Conservation (phyloP, 768 basidiomycete species). For the Russula emetica region DNA sequence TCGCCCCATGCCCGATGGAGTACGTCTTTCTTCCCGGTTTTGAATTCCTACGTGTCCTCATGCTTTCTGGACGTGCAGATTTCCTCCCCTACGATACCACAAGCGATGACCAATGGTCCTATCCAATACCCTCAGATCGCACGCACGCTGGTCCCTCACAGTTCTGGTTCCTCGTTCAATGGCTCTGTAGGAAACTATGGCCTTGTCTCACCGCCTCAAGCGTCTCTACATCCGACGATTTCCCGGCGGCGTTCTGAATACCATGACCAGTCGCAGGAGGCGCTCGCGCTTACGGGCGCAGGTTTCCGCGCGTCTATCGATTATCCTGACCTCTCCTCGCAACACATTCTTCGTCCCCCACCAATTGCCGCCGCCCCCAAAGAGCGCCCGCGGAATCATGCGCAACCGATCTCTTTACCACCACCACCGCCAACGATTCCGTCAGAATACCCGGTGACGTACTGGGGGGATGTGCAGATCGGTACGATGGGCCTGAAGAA, state of each 20-base stretch:
- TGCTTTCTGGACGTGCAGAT: slow-evolving; percentile 29
- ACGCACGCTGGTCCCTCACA: slow-evolving; percentile 39
- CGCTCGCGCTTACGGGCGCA: slow-evolving; percentile 37
- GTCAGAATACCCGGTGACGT: slow-evolving; percentile 76
- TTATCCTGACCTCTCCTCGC: slow-evolving; percentile 70
- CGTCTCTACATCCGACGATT: slow-evolving; percentile 76
- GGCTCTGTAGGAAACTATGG: slow-evolving; percentile 40
- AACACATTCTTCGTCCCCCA: slow-evolving; percentile 66
- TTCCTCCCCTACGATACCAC: slow-evolving; percentile 38
- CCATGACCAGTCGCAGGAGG: slow-evolving; percentile 71
- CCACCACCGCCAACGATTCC: slow-evolving; percentile 63
- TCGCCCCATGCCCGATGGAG: slow-evolving; percentile 27
- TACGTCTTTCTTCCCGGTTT: slow-evolving; percentile 24
- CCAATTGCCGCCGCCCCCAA: slow-evolving; percentile 74
- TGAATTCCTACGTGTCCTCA: slow-evolving; percentile 5
- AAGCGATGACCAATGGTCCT: slow-evolving; percentile 38
- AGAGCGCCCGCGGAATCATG: slow-evolving; percentile 56
- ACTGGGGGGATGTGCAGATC: slow-evolving; percentile 79
- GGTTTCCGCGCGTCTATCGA: slow-evolving; percentile 60
- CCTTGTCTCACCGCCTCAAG: slow-evolving; percentile 65
- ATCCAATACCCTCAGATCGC: slow-evolving; percentile 54
- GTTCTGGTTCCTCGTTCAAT: slow-evolving; percentile 41
- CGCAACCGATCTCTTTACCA: slow-evolving; percentile 37
- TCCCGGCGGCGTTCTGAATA: slow-evolving; percentile 73
- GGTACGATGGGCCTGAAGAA: slow-evolving; percentile 89